Evolutionary conservation across 805 yeast genomes (phyloP).

Genomic region (Metahyphopichia silvanorum): DNA sequence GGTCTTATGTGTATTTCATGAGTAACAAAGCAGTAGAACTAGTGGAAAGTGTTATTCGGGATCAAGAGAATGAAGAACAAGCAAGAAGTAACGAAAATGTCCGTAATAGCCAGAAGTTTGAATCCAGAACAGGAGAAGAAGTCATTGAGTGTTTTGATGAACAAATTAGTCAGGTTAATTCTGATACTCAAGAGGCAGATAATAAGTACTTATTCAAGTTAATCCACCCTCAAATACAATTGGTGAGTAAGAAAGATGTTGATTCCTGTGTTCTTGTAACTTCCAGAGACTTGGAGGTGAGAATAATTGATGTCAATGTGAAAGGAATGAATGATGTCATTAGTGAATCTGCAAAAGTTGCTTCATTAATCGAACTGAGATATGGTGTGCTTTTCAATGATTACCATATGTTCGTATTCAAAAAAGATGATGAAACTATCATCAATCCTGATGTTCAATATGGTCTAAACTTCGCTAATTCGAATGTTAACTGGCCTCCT

Average conservation of each 20-base stretch:
- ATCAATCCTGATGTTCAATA: slow-evolving; percentile 39
- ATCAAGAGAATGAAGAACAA: slow-evolving; percentile 5
- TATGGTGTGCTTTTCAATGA: slow-evolving; percentile 55
- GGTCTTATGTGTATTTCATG: slow-evolving; percentile 42
- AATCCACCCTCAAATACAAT: slow-evolving; percentile 80
- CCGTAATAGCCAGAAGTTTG: slow-evolving; percentile 9
- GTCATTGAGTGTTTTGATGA: slow-evolving; percentile 49
- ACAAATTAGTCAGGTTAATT: slow-evolving; percentile 42
- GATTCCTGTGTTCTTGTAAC: slow-evolving; percentile 49
- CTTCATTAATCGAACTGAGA: slow-evolving; percentile 51
- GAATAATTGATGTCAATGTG: slow-evolving; percentile 44
- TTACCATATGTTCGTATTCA: slow-evolving; percentile 51
- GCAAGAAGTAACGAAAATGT: slow-evolving; percentile 12
- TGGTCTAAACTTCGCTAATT: slow-evolving; percentile 53
- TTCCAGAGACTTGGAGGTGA: slow-evolving; percentile 57
- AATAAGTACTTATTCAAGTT: slow-evolving; percentile 66
- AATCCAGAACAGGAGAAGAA: slow-evolving; percentile 20
- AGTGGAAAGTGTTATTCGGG: slow-evolving; percentile 39
- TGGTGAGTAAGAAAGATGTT: slow-evolving; percentile 44
- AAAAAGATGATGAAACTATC: slow-evolving; percentile 25
- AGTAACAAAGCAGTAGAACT: slow-evolving; percentile 48
- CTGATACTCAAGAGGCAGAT: slow-evolving; percentile 39
- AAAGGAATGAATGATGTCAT: slow-evolving; percentile 37
- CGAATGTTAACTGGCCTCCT: slow-evolving; percentile 73
- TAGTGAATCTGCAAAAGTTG: slow-evolving; percentile 27